Percentiles rank a stretch among this genome's conserved stretches.
Evolutionary conservation across 306 rosid genomes (phyloP).

Genomic region (Casuarina glauca): DNA sequence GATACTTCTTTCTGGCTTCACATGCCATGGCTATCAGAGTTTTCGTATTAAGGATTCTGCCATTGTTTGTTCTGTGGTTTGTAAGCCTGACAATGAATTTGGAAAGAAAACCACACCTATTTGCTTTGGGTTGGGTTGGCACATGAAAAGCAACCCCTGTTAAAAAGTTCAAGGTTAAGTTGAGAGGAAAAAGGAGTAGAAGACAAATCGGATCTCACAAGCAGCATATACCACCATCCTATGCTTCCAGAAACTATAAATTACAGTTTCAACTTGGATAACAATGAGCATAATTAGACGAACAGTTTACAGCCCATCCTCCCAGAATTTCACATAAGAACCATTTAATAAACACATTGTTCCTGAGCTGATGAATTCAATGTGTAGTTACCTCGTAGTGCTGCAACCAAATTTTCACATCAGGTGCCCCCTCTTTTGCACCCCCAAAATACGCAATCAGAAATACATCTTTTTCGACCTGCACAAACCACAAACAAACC

Average conservation of each 20-base stretch:
- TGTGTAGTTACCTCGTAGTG: constrained; percentile 50
- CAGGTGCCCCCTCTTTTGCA: constrained; percentile 69
- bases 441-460: constrained; percentile 90
- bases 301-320: constrained; percentile 1
- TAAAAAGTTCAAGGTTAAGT: not conserved
- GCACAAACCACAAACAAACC: constrained; percentile 29
- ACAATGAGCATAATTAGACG: not conserved
- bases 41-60: not conserved
- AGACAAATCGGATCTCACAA: not conserved
- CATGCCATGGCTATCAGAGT: not conserved
- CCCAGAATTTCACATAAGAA: constrained; percentile 1
- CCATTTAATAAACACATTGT: not conserved
- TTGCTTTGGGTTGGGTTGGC: not conserved
- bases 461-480: constrained; percentile 76
- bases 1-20: not conserved
- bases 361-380: not conserved
- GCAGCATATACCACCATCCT: not conserved
- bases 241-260: not conserved
- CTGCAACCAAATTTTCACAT: constrained; percentile 94
- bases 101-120: not conserved
- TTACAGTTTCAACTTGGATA: not conserved
- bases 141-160: not conserved
- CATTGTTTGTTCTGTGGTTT: not conserved
- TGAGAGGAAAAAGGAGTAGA: not conserved
- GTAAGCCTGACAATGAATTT: not conserved